Conservation (phyloP, 306 rosid genomes). For the Argentina anserina region DNA sequence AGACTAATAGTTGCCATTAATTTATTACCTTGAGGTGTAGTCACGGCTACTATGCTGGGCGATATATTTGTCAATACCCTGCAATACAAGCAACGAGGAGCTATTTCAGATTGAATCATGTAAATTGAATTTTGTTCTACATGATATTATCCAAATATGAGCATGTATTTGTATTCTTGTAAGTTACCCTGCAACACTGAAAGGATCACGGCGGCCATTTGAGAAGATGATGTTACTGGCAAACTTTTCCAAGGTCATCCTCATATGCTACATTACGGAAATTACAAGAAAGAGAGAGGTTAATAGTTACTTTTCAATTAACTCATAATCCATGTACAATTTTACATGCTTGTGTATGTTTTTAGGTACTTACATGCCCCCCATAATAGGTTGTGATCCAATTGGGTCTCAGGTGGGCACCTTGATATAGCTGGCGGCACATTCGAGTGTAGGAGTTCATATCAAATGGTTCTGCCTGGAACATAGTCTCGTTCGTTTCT, state of each 20-base stretch:
- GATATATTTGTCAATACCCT: slow-evolving; percentile 1
- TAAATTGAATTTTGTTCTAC: not conserved
- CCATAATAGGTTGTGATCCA: slow-evolving; percentile 21
- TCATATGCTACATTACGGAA: not conserved
- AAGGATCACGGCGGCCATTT: slow-evolving; percentile 13
- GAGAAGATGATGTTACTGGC: slow-evolving; percentile 23
- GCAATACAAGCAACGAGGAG: not conserved
- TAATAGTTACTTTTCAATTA: not conserved
- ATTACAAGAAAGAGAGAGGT: not conserved
- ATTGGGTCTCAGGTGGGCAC: slow-evolving; percentile 1
- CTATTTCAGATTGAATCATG: not conserved
- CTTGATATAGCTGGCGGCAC: slow-evolving; percentile 1
- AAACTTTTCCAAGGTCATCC: slow-evolving; percentile 3
- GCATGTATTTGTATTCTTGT: not conserved
- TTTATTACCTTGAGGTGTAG: not conserved
- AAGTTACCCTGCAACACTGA: slow-evolving; percentile 13
- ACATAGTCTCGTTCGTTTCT: slow-evolving; percentile 16
- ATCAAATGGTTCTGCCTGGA: slow-evolving; percentile 9
- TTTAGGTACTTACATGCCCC: not conserved
- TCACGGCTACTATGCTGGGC: not conserved
- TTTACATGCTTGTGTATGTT: not conserved
- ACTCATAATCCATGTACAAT: not conserved
- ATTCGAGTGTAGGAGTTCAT: not conserved
- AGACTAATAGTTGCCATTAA: not conserved
- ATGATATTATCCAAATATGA: not conserved